Base-by-base conservation (phyloP, 192 early-diverging fungal genomes). In the Entomortierella lignicola region DNA sequence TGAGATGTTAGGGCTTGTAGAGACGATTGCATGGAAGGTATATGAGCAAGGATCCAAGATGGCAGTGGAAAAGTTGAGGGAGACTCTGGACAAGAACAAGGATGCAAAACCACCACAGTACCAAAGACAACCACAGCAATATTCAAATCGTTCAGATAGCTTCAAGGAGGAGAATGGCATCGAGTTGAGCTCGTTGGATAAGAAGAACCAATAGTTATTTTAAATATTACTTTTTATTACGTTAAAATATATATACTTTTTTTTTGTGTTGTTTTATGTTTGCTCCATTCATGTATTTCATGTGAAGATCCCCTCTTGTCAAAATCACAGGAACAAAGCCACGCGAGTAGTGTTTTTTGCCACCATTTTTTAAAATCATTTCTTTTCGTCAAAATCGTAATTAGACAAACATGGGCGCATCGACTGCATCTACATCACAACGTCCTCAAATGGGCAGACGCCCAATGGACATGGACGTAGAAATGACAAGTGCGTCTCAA, bases 1-100 rank as follows among this genome's bases (percentile, higher is more conserved):
- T 42, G 89, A 92, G 12, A 72, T 94, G 51, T 85, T 87, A 83
- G 91, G 93, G 5, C 89, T 91, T 11, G 82, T 90, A 6, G 82
- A 90, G 58, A 69, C 67, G 8, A 69, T 84, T 32, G 54, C 31
- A 8, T 72, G 72, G 61, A 81, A 77, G 64, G 60, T 77, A 37
- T 79, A 70, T 43, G 75, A 79, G 51, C 75, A 79, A 26, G 75
- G 66, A 12, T 79, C 65, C 63, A 79, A 70, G 63, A 48, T 79
- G 30, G 75, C 61, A 0, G 66, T 66, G 68, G 75, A 79, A 6
- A 79, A 79, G 57, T 21, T 79, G 55, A 63, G 47, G 20, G 75
- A 79, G 37, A 26, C 41, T 17, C 54, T 79, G 75, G 68, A 79
- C 21, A 79, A 77, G 73, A 26, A 44, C 43, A 66, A 52, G 11